Evolutionary conservation across 2,329 filamentous ascomycete species (phyloP).

Genomic region (Emmonsia crescens): DNA sequence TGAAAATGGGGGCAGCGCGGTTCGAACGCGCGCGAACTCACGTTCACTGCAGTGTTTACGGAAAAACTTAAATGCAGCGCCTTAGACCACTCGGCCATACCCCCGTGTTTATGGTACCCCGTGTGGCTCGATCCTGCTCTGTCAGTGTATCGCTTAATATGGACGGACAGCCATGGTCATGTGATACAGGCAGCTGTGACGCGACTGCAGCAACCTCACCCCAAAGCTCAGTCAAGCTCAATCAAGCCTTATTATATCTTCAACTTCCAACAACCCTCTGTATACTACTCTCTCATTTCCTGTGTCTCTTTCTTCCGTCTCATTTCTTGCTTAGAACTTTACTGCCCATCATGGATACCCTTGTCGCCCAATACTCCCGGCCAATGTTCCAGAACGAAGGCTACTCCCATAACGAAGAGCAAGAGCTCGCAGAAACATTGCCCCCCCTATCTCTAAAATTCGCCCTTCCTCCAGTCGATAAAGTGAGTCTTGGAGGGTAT

Average conservation of each 20-base stretch:
- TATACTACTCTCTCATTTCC: slow-evolving; percentile 2
- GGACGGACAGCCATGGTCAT: slow-evolving; percentile 9
- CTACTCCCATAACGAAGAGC: slow-evolving; percentile 59
- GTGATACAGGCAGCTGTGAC: slow-evolving; percentile 22
- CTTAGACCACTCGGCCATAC: slow-evolving; percentile 6
- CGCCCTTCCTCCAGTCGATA: slow-evolving; percentile 82
- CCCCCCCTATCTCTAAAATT: slow-evolving; percentile 84
- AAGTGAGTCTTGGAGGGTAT: slow-evolving; percentile 48
- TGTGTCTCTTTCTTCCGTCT: neutral
- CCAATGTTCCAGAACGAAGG: slow-evolving; percentile 64
- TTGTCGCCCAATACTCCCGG: slow-evolving; percentile 85
- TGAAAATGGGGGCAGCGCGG: slow-evolving; percentile 1
- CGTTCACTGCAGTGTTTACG: slow-evolving; percentile 3
- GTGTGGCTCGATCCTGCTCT: no score
- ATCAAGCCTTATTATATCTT: neutral
- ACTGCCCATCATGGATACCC: slow-evolving; percentile 62
- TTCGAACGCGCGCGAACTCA: slow-evolving; percentile 5
- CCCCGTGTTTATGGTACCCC: neutral
- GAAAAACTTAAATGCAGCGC: slow-evolving; percentile 6
- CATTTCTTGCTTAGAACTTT: neutral
- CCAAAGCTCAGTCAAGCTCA: neutral
- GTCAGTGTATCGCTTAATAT: neutral
- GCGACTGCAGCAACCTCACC: neutral
- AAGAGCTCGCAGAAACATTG: slow-evolving; percentile 59
- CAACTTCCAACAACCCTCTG: neutral